These are phyloP conservation scores for Apiospora hydei DNA, from an alignment of 2,329 filamentous ascomycete species.

Conservation along the genomic window DNA sequence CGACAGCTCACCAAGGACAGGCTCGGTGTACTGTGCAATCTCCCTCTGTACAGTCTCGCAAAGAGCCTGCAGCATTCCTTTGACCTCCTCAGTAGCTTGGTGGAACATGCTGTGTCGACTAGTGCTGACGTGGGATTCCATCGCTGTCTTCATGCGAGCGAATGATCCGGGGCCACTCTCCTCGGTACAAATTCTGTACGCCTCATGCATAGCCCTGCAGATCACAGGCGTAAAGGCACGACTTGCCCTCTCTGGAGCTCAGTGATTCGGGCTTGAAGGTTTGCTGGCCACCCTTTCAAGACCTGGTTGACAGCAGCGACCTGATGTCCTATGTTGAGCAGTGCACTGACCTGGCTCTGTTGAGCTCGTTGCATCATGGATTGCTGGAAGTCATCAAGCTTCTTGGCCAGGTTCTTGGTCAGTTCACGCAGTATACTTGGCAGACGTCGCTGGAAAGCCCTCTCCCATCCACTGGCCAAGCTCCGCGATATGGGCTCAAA, in stretches of 20 bases:
- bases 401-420: constrained; percentile 4
- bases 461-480: not conserved
- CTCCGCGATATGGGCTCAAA: constrained; percentile 35
- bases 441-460: not conserved
- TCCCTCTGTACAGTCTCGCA: constrained; percentile 28
- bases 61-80: constrained; percentile 48
- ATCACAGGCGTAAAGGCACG: constrained; percentile 24
- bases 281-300: not conserved
- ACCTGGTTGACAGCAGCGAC: not conserved
- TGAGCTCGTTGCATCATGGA: constrained; percentile 9
- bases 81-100: constrained; percentile 50
- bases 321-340: constrained; percentile 1
- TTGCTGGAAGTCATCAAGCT: constrained; percentile 10
- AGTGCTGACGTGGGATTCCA: constrained; percentile 52
- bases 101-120: constrained; percentile 57
- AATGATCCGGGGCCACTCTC: constrained; percentile 16
- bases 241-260: constrained; percentile 21
- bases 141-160: constrained; percentile 59
- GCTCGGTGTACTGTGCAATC: constrained; percentile 20
- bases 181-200: constrained; percentile 5
- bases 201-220: not conserved
- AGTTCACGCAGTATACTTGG: not conserved
- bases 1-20: not conserved
- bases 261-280: not conserved
- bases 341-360: not conserved